Conservation (phyloP, 2,329 filamentous ascomycete genomes). For the Phaeosphaeriaceae sp. region DNA sequence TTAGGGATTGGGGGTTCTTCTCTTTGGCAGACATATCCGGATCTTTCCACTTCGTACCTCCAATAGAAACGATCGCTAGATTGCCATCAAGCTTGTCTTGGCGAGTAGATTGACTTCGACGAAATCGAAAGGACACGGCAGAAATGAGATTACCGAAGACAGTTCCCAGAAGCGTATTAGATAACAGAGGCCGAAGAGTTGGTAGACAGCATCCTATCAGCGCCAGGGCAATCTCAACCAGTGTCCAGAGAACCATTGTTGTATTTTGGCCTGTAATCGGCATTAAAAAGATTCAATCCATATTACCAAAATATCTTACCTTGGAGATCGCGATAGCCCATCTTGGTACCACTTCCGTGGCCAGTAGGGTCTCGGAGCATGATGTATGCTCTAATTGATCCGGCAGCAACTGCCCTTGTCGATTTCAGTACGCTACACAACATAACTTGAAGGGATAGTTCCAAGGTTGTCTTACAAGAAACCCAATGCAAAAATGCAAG, state of each 20-base stretch:
- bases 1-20: background rate
- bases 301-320: too few relatives aligned
- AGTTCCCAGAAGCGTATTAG: conserved; percentile 4
- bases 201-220: conserved; percentile 6
- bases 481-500: conserved; percentile 9
- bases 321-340: conserved; percentile 2
- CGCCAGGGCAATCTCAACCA: conserved; percentile 3
- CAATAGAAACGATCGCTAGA: background rate
- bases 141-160: too few relatives aligned
- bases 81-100: background rate
- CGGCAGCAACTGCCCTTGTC: background rate
- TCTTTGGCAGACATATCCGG: background rate
- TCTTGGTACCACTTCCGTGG: conserved; percentile 1
- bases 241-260: conserved; percentile 6
- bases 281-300: too few relatives aligned
- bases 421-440: background rate
- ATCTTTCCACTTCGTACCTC: background rate
- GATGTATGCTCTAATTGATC: conserved; percentile 5
- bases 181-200: conserved; percentile 7
- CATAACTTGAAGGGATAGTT: background rate
- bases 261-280: too few relatives aligned
- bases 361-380: conserved; percentile 7
- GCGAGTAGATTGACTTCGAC: background rate
- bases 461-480: conserved; percentile 2
- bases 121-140: background rate